Percentiles rank a stretch among this genome's conserved stretches.
Conservation (phyloP, 768 basidiomycete species). For the Naganishia randhawae region DNA sequence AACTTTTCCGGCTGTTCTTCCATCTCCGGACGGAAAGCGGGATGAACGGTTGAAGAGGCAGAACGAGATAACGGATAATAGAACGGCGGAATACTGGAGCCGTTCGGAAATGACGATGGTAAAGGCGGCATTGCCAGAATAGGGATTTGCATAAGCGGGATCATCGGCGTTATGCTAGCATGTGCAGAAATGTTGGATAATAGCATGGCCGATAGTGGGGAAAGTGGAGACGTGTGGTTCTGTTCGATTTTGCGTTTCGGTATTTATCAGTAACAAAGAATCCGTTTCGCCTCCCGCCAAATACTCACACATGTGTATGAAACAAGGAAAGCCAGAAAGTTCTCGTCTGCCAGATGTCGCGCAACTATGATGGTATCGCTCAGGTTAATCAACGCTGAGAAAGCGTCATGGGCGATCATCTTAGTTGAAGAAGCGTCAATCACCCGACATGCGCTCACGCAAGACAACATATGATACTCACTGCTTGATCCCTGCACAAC, state of each 20-base stretch:
- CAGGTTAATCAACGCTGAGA: slow-evolving; percentile 87
- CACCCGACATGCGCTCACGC: not conserved
- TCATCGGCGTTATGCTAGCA: slow-evolving; percentile 61
- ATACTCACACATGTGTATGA: slow-evolving; percentile 80
- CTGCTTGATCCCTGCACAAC: slow-evolving; percentile 83
- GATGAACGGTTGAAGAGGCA: slow-evolving; percentile 70
- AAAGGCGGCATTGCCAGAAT: slow-evolving; percentile 26
- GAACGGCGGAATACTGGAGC: slow-evolving; percentile 56
- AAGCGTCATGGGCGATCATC: slow-evolving; percentile 90
- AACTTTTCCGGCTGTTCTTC: slow-evolving; percentile 49
- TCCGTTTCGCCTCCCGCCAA: not conserved
- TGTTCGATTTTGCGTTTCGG: slow-evolving; percentile 48
- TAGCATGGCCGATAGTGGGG: slow-evolving; percentile 94
- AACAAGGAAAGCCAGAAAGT: slow-evolving; percentile 74
- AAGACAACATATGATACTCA: slow-evolving; percentile 47
- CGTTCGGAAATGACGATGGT: slow-evolving; percentile 10
- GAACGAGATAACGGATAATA: slow-evolving; percentile 75
- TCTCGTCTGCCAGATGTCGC: slow-evolving; percentile 63
- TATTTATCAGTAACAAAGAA: not conserved
- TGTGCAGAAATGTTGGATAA: slow-evolving; percentile 88
- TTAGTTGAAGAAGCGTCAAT: slow-evolving; percentile 42
- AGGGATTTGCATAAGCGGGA: slow-evolving; percentile 66
- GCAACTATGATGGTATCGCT: slow-evolving; percentile 75
- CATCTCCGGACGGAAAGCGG: slow-evolving; percentile 59
- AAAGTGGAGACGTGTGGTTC: slow-evolving; percentile 86